Evolutionary conservation across 2,329 filamentous ascomycete genomes (phyloP).

Genomic region (Coniochaeta sp.): DNA sequence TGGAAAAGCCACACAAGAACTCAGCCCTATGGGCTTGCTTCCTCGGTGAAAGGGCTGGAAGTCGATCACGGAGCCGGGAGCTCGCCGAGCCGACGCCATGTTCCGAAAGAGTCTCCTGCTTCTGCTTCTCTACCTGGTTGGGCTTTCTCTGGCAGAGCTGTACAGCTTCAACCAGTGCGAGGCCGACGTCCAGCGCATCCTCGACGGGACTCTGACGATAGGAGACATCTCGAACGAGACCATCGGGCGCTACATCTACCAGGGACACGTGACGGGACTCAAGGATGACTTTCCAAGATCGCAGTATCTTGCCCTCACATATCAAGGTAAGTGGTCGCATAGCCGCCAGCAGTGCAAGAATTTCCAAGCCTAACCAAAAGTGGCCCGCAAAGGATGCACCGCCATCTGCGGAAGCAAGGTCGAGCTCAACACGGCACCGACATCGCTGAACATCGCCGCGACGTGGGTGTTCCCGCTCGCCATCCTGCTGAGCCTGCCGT

Average conservation of each 20-base stretch:
- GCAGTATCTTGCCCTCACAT: not conserved
- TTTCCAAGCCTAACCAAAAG: not conserved
- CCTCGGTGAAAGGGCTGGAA: not conserved
- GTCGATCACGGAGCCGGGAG: not conserved
- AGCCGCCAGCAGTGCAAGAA: not conserved
- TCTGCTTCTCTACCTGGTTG: not conserved
- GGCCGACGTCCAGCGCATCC: not conserved
- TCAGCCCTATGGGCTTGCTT: not conserved
- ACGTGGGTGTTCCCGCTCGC: constrained; percentile 4
- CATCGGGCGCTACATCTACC: not conserved
- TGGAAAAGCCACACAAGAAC: too few relatives aligned
- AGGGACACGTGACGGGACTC: constrained; percentile 2
- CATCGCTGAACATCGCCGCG: constrained; percentile 1
- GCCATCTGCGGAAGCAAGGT: not conserved
- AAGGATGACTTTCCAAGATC: not conserved
- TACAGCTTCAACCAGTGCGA: constrained; percentile 3
- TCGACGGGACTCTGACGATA: not conserved
- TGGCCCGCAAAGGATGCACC: not conserved
- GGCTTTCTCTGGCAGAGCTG: not conserved
- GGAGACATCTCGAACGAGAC: constrained; percentile 2
- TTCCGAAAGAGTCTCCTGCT: not conserved
- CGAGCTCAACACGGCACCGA: constrained; percentile 1
- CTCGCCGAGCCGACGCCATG: not conserved
- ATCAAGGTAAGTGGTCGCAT: not conserved
- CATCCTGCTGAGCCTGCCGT: constrained; percentile 1